Conservation (phyloP, 78 protist genomes). For the Pigoraptor vietnamica region DNA sequence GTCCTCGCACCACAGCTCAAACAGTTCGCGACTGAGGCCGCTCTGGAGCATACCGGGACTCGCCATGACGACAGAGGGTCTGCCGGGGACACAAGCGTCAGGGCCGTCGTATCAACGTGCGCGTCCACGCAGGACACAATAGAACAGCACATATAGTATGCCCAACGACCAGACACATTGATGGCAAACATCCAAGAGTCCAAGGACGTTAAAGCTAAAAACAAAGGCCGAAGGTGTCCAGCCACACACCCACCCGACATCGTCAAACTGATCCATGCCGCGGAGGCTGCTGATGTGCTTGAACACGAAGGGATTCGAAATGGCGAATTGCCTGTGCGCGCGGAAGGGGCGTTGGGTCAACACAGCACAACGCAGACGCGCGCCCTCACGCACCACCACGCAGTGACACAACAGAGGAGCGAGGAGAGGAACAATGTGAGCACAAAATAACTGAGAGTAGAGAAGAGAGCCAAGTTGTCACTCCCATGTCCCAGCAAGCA, state of each 20-base stretch:
- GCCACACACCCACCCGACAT: too few relatives aligned
- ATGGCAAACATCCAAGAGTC: too few relatives aligned
- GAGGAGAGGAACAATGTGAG: too few relatives aligned
- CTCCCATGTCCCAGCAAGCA: neutral
- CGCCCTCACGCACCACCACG: too few relatives aligned
- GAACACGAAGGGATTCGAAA: constrained; percentile 85
- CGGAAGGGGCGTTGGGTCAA: neutral
- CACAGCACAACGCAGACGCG: too few relatives aligned
- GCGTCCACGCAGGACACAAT: neutral
- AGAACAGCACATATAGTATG: too few relatives aligned
- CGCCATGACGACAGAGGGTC: constrained; percentile 90
- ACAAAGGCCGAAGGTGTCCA: too few relatives aligned
- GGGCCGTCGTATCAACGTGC: neutral
- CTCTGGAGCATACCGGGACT: constrained; percentile 88
- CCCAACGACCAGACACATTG: too few relatives aligned
- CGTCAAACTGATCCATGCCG: constrained; percentile 45
- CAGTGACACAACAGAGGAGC: too few relatives aligned
- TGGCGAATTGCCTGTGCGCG: constrained; percentile 40
- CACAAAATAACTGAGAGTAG: too few relatives aligned
- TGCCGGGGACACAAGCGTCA: neutral
- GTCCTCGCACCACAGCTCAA: constrained; percentile 83
- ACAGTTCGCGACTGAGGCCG: constrained; percentile 82
- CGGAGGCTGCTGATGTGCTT: constrained; percentile 71
- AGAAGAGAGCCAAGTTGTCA: neutral
- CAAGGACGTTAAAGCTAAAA: too few relatives aligned